Conservation (phyloP, 2,329 filamentous ascomycete genomes). For the Microcyclosporella mali region DNA sequence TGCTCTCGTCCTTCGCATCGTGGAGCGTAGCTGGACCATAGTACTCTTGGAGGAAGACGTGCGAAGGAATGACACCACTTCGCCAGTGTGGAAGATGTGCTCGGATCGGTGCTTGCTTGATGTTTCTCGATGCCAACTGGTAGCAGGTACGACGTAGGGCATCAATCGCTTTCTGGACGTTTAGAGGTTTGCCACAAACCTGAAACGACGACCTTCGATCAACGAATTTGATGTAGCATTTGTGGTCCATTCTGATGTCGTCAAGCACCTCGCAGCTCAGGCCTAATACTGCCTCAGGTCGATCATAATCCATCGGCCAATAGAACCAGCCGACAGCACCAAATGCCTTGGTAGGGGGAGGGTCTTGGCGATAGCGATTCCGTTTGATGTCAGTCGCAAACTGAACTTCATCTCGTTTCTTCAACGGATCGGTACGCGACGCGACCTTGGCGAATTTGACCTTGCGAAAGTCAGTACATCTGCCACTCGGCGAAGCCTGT, state of each 20-base stretch:
- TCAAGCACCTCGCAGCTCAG: slow-evolving; percentile 41
- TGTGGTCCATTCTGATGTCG: slow-evolving; percentile 35
- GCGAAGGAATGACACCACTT: slow-evolving; percentile 7
- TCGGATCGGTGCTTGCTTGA: slow-evolving; percentile 14
- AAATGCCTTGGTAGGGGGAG: slow-evolving; percentile 19
- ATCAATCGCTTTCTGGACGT: slow-evolving; percentile 29
- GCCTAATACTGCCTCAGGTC: slow-evolving; percentile 38
- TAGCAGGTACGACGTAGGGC: slow-evolving; percentile 35
- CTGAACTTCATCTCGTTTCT: slow-evolving; percentile 21
- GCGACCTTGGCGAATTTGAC: slow-evolving; percentile 18
- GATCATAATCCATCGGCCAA: slow-evolving; percentile 42
- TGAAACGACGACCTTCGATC: slow-evolving; percentile 24
- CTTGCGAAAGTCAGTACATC: background rate
- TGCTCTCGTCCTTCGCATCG: background rate
- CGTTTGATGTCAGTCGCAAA: slow-evolving; percentile 22
- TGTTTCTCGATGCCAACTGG: slow-evolving; percentile 32
- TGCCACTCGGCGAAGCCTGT: background rate
- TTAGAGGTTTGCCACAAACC: slow-evolving; percentile 24
- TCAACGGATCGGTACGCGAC: slow-evolving; percentile 18
- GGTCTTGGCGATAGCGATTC: slow-evolving; percentile 23
- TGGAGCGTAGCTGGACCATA: slow-evolving; percentile 3
- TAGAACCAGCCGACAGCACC: slow-evolving; percentile 35
- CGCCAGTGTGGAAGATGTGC: slow-evolving; percentile 26
- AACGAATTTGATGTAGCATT: slow-evolving; percentile 38
- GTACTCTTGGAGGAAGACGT: slow-evolving; percentile 18